Conservation (phyloP, 352 stramenopile genomes). For the Pythium phragmiticola region DNA sequence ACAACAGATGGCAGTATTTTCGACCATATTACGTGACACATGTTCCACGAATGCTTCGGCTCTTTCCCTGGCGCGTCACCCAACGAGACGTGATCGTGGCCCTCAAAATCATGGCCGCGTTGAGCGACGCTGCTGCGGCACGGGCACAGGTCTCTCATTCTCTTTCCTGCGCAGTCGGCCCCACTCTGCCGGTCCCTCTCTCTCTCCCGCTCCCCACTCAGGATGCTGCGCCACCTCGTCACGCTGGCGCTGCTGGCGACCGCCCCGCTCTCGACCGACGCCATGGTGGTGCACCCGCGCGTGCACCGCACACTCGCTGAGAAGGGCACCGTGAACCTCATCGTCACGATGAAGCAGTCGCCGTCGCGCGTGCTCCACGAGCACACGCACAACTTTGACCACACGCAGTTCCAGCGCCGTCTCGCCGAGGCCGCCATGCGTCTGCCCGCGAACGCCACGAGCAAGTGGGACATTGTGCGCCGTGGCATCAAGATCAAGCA, state of each 20-base stretch:
- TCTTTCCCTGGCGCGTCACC: neutral
- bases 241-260: slow-evolving; percentile 15
- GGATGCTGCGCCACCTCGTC: slow-evolving; percentile 11
- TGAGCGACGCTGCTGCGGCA: neutral
- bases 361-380: slow-evolving; percentile 12
- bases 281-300: slow-evolving; percentile 8
- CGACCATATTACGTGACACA: neutral
- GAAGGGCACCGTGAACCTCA: slow-evolving; percentile 33
- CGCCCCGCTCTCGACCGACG: neutral
- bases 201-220: neutral
- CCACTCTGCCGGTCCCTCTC: slow-evolving; percentile 1
- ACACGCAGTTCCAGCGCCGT: neutral
- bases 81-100: neutral
- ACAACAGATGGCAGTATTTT: neutral
- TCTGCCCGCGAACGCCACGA: slow-evolving; percentile 14
- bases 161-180: slow-evolving; percentile 7
- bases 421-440: slow-evolving; percentile 8
- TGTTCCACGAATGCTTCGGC: neutral
- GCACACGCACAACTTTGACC: slow-evolving; percentile 3
- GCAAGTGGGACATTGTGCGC: slow-evolving; percentile 21
- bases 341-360: slow-evolving; percentile 29
- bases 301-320: slow-evolving; percentile 28
- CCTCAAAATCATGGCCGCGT: neutral
- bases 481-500: slow-evolving; percentile 28
- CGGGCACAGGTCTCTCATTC: neutral